Percentiles rank a stretch among this genome's conserved stretches.
Conservation (phyloP, 73 alveolate genomes). For the Stentor roeselii region DNA sequence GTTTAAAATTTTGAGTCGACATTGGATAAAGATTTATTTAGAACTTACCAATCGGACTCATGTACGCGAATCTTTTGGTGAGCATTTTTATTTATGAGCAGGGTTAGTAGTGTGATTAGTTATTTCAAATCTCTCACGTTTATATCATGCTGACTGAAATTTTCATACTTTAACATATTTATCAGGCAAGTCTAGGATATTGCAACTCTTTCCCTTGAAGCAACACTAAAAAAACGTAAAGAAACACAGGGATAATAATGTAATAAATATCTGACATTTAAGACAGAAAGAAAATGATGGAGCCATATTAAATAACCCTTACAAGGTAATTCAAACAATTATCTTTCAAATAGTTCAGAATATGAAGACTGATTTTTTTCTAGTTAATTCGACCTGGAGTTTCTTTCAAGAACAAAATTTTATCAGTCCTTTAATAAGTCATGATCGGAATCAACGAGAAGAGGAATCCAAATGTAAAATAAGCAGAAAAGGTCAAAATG, state of each 20-base stretch:
- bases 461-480: constrained; percentile 2
- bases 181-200: no score
- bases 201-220: no score
- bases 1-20: no score
- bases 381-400: constrained; percentile 5
- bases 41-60: no score
- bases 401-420: constrained; percentile 10
- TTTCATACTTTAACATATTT: no score
- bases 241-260: background rate
- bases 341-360: background rate
- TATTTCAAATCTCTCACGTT: no score
- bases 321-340: background rate
- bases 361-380: background rate
- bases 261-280: background rate
- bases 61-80: no score
- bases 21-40: no score
- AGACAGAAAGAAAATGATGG: background rate
- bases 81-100: no score
- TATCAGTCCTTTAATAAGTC: constrained; percentile 16
- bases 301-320: background rate
- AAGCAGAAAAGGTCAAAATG: background rate
- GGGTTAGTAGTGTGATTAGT: no score
- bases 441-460: background rate
- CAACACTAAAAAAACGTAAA: no score
- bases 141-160: no score